Base-by-base conservation (phyloP, 352 stramenopile species). In the Peronosclerospora sorghi region DNA sequence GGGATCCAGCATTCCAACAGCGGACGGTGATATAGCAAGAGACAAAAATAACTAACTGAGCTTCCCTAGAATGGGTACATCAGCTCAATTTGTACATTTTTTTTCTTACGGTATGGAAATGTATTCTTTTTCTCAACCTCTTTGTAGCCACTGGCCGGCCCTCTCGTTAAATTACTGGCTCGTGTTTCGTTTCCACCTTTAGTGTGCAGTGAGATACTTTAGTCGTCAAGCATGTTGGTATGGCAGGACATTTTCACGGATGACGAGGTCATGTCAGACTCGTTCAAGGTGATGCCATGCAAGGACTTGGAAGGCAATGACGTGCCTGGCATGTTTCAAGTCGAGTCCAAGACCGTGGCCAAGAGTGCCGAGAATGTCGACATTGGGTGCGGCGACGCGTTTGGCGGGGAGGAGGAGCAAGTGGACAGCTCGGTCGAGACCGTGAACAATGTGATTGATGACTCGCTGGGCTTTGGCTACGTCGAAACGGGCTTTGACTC, bases 161-260 rank as follows among this genome's bases (percentile, higher is more conserved):
- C 21, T 6, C 21, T 26, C 21, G 3, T 26, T 3, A 26, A 26
- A 26, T 26, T 26, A 26, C 4, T 26, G 21, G 21, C 21, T 26
- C 21, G 6, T 26, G 21, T 26, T 26, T 26, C 21, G 21, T 26
- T 26, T 26, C 21, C 21, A 26, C 3, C 6, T 26, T 26, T n/a
- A n/a, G n/a, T 26, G 21, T 26, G 21, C 21, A 26, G 21, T 26
- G 3, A 26, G 3, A 26, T 26, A 26, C n/a, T n/a, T 26, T 26
- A 26, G 21, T 26, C 6, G 21, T 26, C 21, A 26, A 26, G 21
- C 21, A 81, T 81, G 68, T 67, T 81, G 54, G 68, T 81, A 47
- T 81, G 68, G 68, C 62, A 75, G 60, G 68, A 81, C 54, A 50
- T 81, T 39, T 81, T 81, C 58, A 81, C 68, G 40, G 66, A 81